Evolutionary conservation across 805 yeast genomes (phyloP), one percentile per base, ranked within the genome.

Genomic region (Lachancea kluyveri): DNA sequence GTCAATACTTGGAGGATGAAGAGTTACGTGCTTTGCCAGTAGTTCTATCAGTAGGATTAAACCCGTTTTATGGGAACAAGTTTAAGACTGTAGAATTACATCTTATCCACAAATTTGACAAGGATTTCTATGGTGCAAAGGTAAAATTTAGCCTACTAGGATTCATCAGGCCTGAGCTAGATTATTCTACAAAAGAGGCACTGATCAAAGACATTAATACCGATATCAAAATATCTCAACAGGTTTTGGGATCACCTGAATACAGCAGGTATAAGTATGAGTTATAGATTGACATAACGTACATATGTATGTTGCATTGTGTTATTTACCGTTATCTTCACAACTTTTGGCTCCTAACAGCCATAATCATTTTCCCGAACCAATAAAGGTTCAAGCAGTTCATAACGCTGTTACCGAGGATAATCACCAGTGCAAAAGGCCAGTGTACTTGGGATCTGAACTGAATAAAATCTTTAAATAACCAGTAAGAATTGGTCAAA

Each of bases 11-110:
- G 35, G 32, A 40, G 10, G 44, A 31, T 0, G 48, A 44, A 3
- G 72, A 68, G 24, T 60, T 68, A 2, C 66, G 67, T 30, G 59
- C 60, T 12, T 62, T 76, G 16, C 96, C 96, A 1, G 86, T 87
- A 79, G 98, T 92, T 6, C 80, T 90, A 84, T 84, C 95, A 6
- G 69, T 92, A 12, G 99, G 99, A 1, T 85, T 87, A 83, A 92
- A 92, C 52, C 97, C 98, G 22, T 90, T 79, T 54, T 92, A 76
- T 61, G 72, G 77, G 16, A 88, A 92, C 57, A 67, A 73, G 30
- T 71, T 72, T 45, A 85, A 84, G 59, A 78, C 95, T 0, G 94
- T 92, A 3, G 94, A 92, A 48, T 65, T 92, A 14, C 96, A 92
- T 57, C 70, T 92, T 4, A 67, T 92, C 33, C 94, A 86, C 59